Percentiles rank a stretch among this genome's conserved stretches.
phyloP scores from a whole-genome alignment of 2,329 filamentous ascomycete genomes.

The Trichoderma endophyticum region DNA sequence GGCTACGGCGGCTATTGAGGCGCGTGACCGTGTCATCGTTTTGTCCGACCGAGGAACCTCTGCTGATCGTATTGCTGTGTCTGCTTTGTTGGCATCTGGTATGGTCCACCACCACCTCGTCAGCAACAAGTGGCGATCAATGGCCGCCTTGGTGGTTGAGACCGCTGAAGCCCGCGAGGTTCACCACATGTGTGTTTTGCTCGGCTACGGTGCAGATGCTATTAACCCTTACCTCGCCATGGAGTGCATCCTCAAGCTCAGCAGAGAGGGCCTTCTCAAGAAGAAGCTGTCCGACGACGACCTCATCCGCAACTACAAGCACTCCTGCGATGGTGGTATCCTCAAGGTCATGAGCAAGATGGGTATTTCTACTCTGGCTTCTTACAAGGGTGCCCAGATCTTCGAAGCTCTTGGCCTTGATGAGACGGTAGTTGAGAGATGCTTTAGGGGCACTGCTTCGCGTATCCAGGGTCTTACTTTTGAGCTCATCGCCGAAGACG shows the following conservation, averaged over 20 bases:
- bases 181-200: constrained; percentile 97
- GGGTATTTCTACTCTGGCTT: constrained; percentile 95
- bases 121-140: constrained; percentile 90
- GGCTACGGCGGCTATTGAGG: constrained; percentile 78
- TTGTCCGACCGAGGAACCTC: constrained; percentile 86
- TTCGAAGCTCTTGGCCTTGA: constrained; percentile 95
- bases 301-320: constrained; percentile 93
- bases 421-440: constrained; percentile 86
- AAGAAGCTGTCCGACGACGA: constrained; percentile 80
- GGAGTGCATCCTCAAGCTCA: constrained; percentile 96
- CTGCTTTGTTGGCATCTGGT: constrained; percentile 80
- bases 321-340: constrained; percentile 93
- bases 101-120: constrained; percentile 96
- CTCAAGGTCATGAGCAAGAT: constrained; percentile 99
- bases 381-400: constrained; percentile 97
- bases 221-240: constrained; percentile 94
- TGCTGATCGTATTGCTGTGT: constrained; percentile 78
- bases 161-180: constrained; percentile 95
- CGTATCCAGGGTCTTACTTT: constrained; percentile 94
- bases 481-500: constrained; percentile 88
- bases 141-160: constrained; percentile 83
- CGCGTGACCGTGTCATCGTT: constrained; percentile 79
- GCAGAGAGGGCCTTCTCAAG: constrained; percentile 86
- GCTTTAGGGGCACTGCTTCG: constrained; percentile 91
- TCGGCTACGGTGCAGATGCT: constrained; percentile 91